These are phyloP conservation scores for Camellia oleifera DNA, from an alignment of 179 eudicot genomes.

Conservation along the genomic window DNA sequence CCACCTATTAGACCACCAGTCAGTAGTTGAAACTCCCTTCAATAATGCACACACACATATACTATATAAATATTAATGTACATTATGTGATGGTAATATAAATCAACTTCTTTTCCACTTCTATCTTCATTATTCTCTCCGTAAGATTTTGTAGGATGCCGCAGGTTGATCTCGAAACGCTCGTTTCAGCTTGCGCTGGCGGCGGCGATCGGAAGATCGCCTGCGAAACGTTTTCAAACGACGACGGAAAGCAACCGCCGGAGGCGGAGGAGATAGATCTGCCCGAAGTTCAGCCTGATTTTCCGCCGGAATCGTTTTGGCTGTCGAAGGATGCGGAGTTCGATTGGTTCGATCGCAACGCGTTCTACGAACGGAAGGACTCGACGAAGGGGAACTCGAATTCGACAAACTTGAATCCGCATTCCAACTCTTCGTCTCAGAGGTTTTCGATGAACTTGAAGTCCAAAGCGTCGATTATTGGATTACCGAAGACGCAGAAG, in stretches of 20 bases:
- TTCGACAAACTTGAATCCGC: slow-evolving; percentile 19
- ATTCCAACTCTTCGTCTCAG: slow-evolving; percentile 37
- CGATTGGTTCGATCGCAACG: slow-evolving; percentile 83
- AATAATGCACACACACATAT: not conserved
- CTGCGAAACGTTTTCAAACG: slow-evolving; percentile 19
- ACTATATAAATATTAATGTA: not conserved
- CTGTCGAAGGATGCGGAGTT: slow-evolving; percentile 69
- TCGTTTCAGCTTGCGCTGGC: slow-evolving; percentile 22
- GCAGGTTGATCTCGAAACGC: slow-evolving; percentile 23
- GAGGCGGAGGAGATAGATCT: not conserved
- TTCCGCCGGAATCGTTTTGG: slow-evolving; percentile 70
- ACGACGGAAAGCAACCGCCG: not conserved
- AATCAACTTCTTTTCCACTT: too few relatives aligned
- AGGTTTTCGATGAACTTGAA: slow-evolving; percentile 36
- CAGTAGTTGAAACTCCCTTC: not conserved
- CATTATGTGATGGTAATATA: too few relatives aligned
- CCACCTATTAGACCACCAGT: not conserved
- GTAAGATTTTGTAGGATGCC: slow-evolving; percentile 7
- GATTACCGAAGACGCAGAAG: slow-evolving; percentile 69
- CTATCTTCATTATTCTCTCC: slow-evolving; percentile 11
- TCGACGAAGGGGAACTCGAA: slow-evolving; percentile 46
- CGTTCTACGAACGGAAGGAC: slow-evolving; percentile 66
- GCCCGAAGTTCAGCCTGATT: slow-evolving; percentile 4
- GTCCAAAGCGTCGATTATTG: slow-evolving; percentile 54
- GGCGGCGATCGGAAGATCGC: slow-evolving; percentile 20